phyloP scores from a whole-genome alignment of 495 filamentous ascomycete species.

The Patellaria atrata region DNA sequence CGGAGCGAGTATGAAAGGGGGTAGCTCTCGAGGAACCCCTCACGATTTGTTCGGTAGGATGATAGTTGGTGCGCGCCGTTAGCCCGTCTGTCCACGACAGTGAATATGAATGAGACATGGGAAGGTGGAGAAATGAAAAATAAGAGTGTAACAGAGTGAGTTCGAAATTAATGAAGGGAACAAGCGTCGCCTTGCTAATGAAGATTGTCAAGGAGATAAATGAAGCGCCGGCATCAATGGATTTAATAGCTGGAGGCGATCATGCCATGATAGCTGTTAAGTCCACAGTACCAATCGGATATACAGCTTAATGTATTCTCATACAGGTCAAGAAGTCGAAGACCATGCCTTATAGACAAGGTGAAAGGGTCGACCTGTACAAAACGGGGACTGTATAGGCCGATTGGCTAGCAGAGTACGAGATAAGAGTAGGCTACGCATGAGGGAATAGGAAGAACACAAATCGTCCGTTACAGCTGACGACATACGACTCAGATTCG shows the following conservation, averaged over 20 bases:
- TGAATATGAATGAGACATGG: conserved; percentile 19
- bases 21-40: conserved; percentile 14
- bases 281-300: conserved; percentile 3
- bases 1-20: conserved; percentile 11
- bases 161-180: conserved; percentile 3
- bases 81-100: conserved; percentile 19
- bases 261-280: conserved; percentile 1
- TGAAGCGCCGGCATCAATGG: neutral
- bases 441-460: conserved; percentile 11
- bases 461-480: no score
- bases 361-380: no score
- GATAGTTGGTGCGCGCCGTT: conserved; percentile 16
- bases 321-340: no score
- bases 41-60: conserved; percentile 10
- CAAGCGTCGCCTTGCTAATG: neutral
- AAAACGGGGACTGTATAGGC: conserved; percentile 4
- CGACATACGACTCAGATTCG: no score
- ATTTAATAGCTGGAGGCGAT: neutral
- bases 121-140: conserved; percentile 3
- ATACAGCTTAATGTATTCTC: conserved; percentile 2
- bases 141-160: conserved; percentile 1
- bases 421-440: neutral
- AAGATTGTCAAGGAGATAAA: neutral
- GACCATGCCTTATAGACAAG: no score
- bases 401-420: conserved; percentile 9